Evolutionary conservation across 371 early-diverging fungal species (phyloP).

Genomic region (Nosema muscidifuracis): DNA sequence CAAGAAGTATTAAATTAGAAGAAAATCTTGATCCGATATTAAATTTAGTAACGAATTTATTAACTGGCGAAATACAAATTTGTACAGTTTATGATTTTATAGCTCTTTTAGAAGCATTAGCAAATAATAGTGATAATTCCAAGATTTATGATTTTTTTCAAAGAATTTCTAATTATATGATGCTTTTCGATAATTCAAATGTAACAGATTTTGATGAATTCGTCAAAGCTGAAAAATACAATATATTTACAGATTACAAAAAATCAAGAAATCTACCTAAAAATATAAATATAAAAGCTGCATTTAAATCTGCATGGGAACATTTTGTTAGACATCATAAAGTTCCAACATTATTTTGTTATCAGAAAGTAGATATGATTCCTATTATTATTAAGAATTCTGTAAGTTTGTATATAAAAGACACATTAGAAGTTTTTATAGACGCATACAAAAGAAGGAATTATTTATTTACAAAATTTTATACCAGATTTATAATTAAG

Average conservation of each 20-base stretch:
- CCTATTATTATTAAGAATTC: conserved; percentile 28
- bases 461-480: conserved; percentile 49
- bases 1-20: conserved; percentile 39
- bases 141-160: conserved; percentile 50
- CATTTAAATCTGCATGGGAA: conserved; percentile 54
- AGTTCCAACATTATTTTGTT: conserved; percentile 38
- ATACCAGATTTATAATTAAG: conserved; percentile 43
- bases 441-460: conserved; percentile 52
- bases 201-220: conserved; percentile 41
- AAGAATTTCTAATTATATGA: conserved; percentile 44
- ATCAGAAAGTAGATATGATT: conserved; percentile 51
- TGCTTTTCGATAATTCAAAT: conserved; percentile 38
- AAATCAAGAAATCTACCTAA: background rate
- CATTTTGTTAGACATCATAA: conserved; percentile 51
- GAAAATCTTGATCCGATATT: conserved; percentile 52
- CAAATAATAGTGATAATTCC: conserved; percentile 48
- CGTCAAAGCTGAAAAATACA: conserved; percentile 19
- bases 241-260: conserved; percentile 20
- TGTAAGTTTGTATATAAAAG: conserved; percentile 25
- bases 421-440: conserved; percentile 41
- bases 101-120: conserved; percentile 60
- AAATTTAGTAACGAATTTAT: conserved; percentile 40
- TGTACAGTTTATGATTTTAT: conserved; percentile 63
- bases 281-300: conserved; percentile 25
- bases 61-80: conserved; percentile 45